Evolutionary conservation across 257 asterid species (phyloP).

Genomic region (Scutellaria baicalensis): DNA sequence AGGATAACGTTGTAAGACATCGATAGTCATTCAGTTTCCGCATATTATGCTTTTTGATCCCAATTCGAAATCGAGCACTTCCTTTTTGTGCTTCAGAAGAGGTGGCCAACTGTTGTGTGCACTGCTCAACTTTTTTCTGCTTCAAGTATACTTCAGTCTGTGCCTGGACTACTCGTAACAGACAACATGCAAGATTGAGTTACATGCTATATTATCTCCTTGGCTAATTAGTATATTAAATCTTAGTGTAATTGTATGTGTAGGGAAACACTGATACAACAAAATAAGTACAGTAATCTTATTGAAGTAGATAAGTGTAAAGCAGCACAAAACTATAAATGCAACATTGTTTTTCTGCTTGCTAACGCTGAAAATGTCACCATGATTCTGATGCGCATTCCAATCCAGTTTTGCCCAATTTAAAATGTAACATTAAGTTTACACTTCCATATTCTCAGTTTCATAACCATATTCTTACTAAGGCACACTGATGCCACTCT

Average conservation of each 20-base stretch:
- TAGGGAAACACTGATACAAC: not conserved
- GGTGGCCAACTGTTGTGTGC: slow-evolving; percentile 16
- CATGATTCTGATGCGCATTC: not conserved
- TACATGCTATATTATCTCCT: not conserved
- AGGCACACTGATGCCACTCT: not conserved
- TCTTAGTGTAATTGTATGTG: not conserved
- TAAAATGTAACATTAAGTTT: not conserved
- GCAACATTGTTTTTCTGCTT: not conserved
- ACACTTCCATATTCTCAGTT: not conserved
- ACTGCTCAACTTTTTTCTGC: slow-evolving; percentile 30
- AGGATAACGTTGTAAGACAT: slow-evolving; percentile 18
- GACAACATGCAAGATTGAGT: slow-evolving; percentile 7
- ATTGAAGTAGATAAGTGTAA: not conserved
- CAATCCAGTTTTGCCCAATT: slow-evolving; percentile 3
- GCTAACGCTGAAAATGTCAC: not conserved
- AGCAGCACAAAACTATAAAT: not conserved
- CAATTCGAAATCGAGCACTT: slow-evolving; percentile 54
- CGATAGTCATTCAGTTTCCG: slow-evolving; percentile 42
- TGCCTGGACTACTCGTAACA: slow-evolving; percentile 54
- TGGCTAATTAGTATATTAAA: not conserved
- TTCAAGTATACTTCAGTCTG: slow-evolving; percentile 59
- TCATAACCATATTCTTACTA: not conserved
- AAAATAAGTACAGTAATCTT: not conserved
- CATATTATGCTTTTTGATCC: slow-evolving; percentile 50
- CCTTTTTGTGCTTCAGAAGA: slow-evolving; percentile 33